These are phyloP conservation scores for Neurospora sp. DNA, from an alignment of 495 filamentous ascomycete species.

Conservation along the genomic window DNA sequence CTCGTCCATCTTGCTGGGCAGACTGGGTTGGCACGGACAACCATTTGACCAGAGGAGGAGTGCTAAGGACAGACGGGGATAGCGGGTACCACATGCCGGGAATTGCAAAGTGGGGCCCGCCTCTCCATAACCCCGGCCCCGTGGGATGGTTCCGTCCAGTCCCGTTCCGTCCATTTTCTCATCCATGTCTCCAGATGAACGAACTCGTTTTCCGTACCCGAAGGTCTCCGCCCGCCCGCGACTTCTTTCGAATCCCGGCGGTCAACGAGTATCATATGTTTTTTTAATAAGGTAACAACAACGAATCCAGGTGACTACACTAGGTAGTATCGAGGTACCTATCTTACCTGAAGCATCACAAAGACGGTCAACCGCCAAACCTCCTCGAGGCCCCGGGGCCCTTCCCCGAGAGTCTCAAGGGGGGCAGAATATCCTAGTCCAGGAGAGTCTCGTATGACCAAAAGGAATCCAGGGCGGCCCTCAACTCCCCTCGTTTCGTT, in stretches of 20 bases:
- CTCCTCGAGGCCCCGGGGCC: background rate
- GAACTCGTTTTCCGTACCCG: background rate
- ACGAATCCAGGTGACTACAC: background rate
- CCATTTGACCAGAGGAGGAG: background rate
- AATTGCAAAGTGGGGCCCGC: background rate
- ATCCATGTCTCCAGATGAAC: background rate
- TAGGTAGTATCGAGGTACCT: background rate
- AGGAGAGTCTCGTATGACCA: background rate
- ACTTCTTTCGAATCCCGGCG: background rate
- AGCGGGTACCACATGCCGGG: background rate
- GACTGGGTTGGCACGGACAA: background rate
- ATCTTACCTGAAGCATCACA: background rate
- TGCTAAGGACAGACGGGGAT: background rate
- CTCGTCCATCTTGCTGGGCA: background rate
- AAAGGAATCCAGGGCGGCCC: background rate
- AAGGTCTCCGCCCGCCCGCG: background rate
- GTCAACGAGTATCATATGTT: background rate
- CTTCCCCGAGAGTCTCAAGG: background rate
- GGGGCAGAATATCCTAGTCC: background rate
- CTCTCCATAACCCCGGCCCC: background rate
- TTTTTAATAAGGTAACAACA: background rate
- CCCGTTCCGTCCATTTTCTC: background rate
- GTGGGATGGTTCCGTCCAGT: background rate
- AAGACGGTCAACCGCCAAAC: background rate
- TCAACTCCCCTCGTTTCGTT: background rate